Evolutionary conservation across 176 grass and related monocot species (phyloP).

Genomic region (Oryza brachyantha): DNA sequence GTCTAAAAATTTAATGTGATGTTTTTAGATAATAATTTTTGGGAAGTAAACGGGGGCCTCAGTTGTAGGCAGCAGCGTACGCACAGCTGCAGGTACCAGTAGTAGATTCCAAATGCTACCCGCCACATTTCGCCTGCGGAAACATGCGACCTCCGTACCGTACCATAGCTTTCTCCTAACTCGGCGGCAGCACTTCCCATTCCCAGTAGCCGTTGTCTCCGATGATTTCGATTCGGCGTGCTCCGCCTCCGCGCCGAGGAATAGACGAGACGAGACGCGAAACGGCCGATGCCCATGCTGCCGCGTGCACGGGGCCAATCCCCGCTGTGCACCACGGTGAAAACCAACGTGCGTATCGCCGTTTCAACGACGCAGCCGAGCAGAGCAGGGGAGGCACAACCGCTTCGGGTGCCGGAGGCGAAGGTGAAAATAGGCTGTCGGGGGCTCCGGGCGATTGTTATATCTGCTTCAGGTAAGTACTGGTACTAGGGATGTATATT

Average conservation of each 20-base stretch:
- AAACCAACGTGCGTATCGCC: no score
- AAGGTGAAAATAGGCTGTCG: not conserved
- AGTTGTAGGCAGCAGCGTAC: no score
- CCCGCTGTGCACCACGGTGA: not conserved
- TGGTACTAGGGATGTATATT: no score
- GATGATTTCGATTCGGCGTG: not conserved
- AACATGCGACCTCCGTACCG: not conserved
- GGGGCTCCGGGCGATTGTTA: not conserved
- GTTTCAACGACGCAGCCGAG: not conserved
- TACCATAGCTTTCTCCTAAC: not conserved
- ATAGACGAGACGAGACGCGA: not conserved
- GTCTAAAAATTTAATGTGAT: no score
- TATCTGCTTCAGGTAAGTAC: not conserved
- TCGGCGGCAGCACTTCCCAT: not conserved
- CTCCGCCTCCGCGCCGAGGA: not conserved
- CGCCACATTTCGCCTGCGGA: not conserved
- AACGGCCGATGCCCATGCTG: not conserved
- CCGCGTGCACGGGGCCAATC: not conserved
- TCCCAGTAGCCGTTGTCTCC: constrained; percentile 17
- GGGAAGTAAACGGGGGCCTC: no score
- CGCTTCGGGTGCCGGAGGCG: not conserved
- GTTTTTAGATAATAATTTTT: no score
- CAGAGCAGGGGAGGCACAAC: no score
- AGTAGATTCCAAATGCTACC: constrained; percentile 9
- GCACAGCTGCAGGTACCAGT: not conserved